Percentiles rank a stretch among this genome's conserved stretches.
Evolutionary conservation across 805 yeast genomes (phyloP).

Genomic region (Jamesozyma piceae): DNA sequence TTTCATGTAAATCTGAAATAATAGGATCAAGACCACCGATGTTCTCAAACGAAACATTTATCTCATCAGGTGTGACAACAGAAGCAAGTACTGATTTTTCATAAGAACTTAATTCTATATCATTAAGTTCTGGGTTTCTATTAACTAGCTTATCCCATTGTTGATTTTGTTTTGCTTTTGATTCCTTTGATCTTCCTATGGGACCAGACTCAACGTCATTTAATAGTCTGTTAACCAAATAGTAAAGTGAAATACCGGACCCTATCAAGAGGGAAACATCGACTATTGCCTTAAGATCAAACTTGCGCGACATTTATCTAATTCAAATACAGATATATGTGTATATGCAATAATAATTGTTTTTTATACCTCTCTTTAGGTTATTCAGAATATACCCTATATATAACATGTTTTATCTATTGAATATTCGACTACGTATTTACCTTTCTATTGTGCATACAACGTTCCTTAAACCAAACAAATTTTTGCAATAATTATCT

Average conservation of each 20-base stretch:
- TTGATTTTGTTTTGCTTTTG: conserved; percentile 50
- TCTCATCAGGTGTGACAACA: conserved; percentile 78
- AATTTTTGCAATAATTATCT: too few species aligned
- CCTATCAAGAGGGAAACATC: conserved; percentile 46
- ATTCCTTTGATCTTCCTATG: conserved; percentile 41
- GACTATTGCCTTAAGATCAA: conserved; percentile 34
- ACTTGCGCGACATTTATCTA: conserved; percentile 26
- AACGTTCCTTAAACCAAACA: too few species aligned
- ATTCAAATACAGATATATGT: neutral
- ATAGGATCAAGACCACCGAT: conserved; percentile 83
- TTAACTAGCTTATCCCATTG: conserved; percentile 49
- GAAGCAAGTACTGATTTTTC: conserved; percentile 70
- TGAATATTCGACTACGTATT: too few species aligned
- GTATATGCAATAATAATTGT: too few species aligned
- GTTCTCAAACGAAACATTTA: conserved; percentile 63
- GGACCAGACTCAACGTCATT: conserved; percentile 38
- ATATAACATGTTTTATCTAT: too few species aligned
- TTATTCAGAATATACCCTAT: too few species aligned
- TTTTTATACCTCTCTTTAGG: too few species aligned
- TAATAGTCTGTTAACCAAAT: conserved; percentile 40
- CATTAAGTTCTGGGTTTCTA: conserved; percentile 48
- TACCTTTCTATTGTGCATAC: too few species aligned
- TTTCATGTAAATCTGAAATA: conserved; percentile 76
- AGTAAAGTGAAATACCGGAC: conserved; percentile 64
- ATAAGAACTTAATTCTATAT: conserved; percentile 49